Percentiles rank a stretch among this genome's conserved stretches.
phyloP scores from a whole-genome alignment of 176 grass and related monocot species.

The Rhynchospora pubera region DNA sequence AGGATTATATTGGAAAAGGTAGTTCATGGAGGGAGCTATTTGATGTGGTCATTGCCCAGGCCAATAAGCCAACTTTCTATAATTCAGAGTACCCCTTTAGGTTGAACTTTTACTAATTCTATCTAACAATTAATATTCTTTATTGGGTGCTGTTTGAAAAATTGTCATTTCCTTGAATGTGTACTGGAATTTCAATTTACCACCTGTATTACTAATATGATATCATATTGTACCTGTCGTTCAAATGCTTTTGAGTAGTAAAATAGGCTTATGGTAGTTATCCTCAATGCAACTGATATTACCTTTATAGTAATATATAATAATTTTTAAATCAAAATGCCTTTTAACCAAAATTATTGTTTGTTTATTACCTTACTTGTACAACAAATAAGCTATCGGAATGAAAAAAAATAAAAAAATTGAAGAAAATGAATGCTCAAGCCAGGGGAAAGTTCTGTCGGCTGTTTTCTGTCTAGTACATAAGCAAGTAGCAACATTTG shows the following conservation, averaged over 20 bases:
- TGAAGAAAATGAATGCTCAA: background rate
- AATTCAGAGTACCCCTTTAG: constrained; percentile 92
- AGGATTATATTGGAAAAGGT: constrained; percentile 63
- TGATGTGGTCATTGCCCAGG: constrained; percentile 96
- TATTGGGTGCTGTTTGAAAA: background rate
- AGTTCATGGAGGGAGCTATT: constrained; percentile 96
- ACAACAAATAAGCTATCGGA: background rate
- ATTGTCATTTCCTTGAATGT: background rate
- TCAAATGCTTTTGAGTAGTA: background rate
- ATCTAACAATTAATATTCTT: background rate
- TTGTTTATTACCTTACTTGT: background rate
- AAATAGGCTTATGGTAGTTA: constrained; percentile 1
- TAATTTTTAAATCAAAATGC: background rate
- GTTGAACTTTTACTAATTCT: constrained; percentile 25
- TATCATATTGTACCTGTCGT: background rate
- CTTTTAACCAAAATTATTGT: background rate
- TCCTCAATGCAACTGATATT: background rate
- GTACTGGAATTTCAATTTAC: background rate
- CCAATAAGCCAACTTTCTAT: constrained; percentile 92
- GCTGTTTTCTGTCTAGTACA: background rate
- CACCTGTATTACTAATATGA: background rate
- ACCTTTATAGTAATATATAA: background rate
- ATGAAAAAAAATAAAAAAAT: background rate
- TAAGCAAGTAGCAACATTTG: background rate
- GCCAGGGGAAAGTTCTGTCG: background rate